These are phyloP conservation scores for Aspergillus sp. DNA, from an alignment of 2,329 filamentous ascomycete species.

Conservation along the genomic window DNA sequence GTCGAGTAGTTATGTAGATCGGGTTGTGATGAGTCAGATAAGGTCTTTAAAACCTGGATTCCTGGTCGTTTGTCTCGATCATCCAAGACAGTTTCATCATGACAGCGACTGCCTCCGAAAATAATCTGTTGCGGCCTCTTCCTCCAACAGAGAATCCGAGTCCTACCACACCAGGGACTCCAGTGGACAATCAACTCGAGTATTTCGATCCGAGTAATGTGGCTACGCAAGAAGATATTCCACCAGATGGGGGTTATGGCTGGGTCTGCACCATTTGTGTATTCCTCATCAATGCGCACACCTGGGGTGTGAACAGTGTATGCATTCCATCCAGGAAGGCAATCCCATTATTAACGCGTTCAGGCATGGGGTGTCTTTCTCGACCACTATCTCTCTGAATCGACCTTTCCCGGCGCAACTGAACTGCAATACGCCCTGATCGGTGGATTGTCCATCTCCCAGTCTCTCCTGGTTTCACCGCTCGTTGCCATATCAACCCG, in stretches of 20 bases:
- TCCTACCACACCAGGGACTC: constrained; percentile 1
- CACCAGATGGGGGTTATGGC: constrained; percentile 56
- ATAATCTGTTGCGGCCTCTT: too few species aligned
- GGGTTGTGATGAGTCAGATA: too few species aligned
- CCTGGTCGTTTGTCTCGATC: too few species aligned
- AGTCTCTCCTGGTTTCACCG: constrained; percentile 54
- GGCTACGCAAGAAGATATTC: constrained; percentile 22
- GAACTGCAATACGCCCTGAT: constrained; percentile 56
- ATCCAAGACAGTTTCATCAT: too few species aligned
- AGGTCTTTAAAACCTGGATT: too few species aligned
- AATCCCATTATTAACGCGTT: neutral
- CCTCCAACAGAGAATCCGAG: constrained; percentile 8
- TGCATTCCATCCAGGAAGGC: constrained; percentile 11
- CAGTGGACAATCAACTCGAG: neutral
- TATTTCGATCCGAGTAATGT: neutral
- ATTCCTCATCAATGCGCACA: constrained; percentile 62
- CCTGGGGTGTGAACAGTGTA: constrained; percentile 69
- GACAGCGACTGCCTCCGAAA: too few species aligned
- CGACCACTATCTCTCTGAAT: constrained; percentile 52
- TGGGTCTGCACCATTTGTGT: constrained; percentile 56
- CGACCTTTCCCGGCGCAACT: constrained; percentile 52
- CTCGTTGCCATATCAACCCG: constrained; percentile 52
- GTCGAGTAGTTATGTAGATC: too few species aligned
- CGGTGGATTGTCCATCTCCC: constrained; percentile 55
- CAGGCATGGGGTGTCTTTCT: constrained; percentile 55